These are phyloP conservation scores for Cucumis sativus DNA, from an alignment of 306 rosid species.

Conservation along the genomic window DNA sequence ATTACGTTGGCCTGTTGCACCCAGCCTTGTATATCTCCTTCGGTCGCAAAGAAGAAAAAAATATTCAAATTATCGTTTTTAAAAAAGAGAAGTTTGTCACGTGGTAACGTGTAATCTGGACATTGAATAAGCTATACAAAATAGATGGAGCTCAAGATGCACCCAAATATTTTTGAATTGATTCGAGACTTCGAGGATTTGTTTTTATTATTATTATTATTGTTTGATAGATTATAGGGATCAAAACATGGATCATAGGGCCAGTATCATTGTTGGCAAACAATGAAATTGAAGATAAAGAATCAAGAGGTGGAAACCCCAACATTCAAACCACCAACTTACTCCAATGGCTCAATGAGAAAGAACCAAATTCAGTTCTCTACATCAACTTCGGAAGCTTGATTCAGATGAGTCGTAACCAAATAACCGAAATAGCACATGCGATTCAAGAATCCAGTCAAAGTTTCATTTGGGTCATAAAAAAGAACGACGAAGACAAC, in stretches of 20 bases:
- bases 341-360: constrained; percentile 6
- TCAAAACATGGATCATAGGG: background rate
- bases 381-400: constrained; percentile 8
- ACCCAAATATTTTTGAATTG: too few species aligned
- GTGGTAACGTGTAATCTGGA: too few species aligned
- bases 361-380: constrained; percentile 2
- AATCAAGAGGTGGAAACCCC: background rate
- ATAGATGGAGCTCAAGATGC: too few species aligned
- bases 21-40: too few species aligned
- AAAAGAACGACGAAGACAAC: background rate
- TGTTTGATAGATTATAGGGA: background rate
- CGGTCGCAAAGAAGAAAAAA: too few species aligned
- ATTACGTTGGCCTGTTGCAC: too few species aligned
- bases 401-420: background rate
- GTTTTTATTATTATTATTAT: too few species aligned
- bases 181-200: too few species aligned
- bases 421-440: constrained; percentile 10
- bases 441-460: background rate
- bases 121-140: too few species aligned
- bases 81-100: too few species aligned
- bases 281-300: background rate
- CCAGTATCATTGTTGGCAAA: background rate
- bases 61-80: too few species aligned
- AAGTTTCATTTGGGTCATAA: constrained; percentile 1
- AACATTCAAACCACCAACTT: background rate